Evolutionary conservation across 768 basidiomycete species (phyloP).

Genomic region (Leccinum imitatum): DNA sequence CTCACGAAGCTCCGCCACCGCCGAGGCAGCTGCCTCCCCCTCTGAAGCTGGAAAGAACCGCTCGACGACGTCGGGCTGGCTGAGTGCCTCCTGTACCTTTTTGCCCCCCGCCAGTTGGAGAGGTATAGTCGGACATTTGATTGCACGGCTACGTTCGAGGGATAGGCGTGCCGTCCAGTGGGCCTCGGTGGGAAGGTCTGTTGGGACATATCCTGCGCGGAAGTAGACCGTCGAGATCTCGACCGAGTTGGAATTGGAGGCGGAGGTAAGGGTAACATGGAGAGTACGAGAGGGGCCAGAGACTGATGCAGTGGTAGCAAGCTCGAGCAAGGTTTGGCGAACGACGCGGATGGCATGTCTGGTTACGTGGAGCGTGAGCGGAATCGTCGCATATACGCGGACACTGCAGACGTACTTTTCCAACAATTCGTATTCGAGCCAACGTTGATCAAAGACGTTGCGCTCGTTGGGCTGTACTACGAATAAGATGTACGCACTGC

Average conservation of each 20-base stretch:
- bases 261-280: slow-evolving; percentile 27
- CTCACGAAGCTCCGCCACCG: slow-evolving; percentile 52
- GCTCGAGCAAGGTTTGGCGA: slow-evolving; percentile 73
- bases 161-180: slow-evolving; percentile 74
- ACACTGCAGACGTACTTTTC: slow-evolving; percentile 53
- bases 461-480: slow-evolving; percentile 88
- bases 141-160: slow-evolving; percentile 79
- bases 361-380: background rate
- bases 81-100: slow-evolving; percentile 90
- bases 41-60: slow-evolving; percentile 54
- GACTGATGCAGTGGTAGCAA: slow-evolving; percentile 57
- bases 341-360: slow-evolving; percentile 77
- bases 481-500: slow-evolving; percentile 67
- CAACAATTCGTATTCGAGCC: slow-evolving; percentile 83
- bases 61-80: slow-evolving; percentile 70
- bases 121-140: slow-evolving; percentile 90
- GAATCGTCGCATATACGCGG: background rate
- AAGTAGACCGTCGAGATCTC: slow-evolving; percentile 92
- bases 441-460: slow-evolving; percentile 93
- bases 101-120: slow-evolving; percentile 96
- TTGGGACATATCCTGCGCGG: slow-evolving; percentile 84
- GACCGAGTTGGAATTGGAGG: slow-evolving; percentile 23
- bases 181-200: slow-evolving; percentile 65
- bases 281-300: slow-evolving; percentile 45
- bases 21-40: slow-evolving; percentile 21